These are phyloP conservation scores for Talaromyces sp. DNA, from an alignment of 2,329 filamentous ascomycete species.

Conservation along the genomic window DNA sequence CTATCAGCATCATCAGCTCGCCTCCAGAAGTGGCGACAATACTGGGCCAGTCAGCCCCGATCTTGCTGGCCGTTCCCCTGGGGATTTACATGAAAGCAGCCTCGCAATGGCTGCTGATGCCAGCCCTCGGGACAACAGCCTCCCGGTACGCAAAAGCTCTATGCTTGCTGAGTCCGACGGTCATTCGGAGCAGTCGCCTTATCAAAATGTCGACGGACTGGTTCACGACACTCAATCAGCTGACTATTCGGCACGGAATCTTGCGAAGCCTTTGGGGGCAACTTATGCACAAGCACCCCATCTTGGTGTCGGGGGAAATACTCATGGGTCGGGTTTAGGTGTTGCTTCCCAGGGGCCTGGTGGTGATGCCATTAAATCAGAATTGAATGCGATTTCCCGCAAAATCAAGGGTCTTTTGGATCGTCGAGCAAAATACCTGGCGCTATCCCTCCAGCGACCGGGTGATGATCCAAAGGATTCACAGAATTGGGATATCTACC, in stretches of 20 bases:
- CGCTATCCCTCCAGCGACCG: slow-evolving; percentile 77
- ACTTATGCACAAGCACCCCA: slow-evolving; percentile 60
- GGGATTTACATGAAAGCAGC: slow-evolving; percentile 13
- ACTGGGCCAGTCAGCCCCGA: slow-evolving; percentile 43
- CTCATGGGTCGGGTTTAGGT: slow-evolving; percentile 61
- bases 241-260: slow-evolving; percentile 51
- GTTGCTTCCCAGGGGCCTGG: slow-evolving; percentile 65
- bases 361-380: slow-evolving; percentile 78
- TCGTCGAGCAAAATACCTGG: slow-evolving; percentile 83
- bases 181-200: slow-evolving; percentile 3
- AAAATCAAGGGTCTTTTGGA: slow-evolving; percentile 91
- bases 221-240: slow-evolving; percentile 35
- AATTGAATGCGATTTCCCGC: slow-evolving; percentile 82
- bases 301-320: slow-evolving; percentile 51
- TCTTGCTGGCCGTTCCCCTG: slow-evolving; percentile 13
- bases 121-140: slow-evolving; percentile 6
- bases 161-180: slow-evolving; percentile 16
- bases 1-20: slow-evolving; percentile 84
- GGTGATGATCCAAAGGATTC: slow-evolving; percentile 88
- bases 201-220: slow-evolving; percentile 11
- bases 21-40: slow-evolving; percentile 47
- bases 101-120: background rate
- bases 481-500: slow-evolving; percentile 83
- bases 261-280: slow-evolving; percentile 54
- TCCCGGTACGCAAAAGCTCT: slow-evolving; percentile 9